phyloP scores from a whole-genome alignment of 2,329 filamentous ascomycete genomes.

The Aureobasidium sp. region DNA sequence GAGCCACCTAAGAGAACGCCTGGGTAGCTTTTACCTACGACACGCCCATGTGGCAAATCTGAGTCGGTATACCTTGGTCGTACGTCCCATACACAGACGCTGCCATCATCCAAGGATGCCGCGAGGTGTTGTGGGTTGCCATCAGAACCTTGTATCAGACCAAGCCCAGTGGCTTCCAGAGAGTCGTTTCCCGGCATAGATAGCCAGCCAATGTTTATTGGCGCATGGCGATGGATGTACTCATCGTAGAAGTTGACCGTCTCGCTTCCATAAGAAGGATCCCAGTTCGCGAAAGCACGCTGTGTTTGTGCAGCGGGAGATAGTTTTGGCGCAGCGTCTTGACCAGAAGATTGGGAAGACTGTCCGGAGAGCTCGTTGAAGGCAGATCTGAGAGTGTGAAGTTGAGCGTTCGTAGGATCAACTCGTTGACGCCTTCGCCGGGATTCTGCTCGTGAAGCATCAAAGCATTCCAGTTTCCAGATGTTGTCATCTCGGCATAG shows the following conservation, averaged over 20 bases:
- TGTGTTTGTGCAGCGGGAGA: slow-evolving; percentile 35
- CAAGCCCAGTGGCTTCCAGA: slow-evolving; percentile 67
- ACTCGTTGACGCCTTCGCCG: slow-evolving; percentile 48
- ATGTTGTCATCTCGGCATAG: slow-evolving; percentile 67
- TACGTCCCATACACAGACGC: slow-evolving; percentile 75
- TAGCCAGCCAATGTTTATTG: slow-evolving; percentile 70
- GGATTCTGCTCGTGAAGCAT: slow-evolving; percentile 59
- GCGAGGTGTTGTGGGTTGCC: slow-evolving; percentile 56
- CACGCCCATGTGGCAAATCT: slow-evolving; percentile 45
- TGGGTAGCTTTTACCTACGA: slow-evolving; percentile 58
- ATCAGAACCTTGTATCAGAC: slow-evolving; percentile 51
- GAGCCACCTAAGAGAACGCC: slow-evolving; percentile 58
- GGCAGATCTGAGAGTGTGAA: not conserved
- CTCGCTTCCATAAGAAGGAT: slow-evolving; percentile 67
- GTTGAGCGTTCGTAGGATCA: not conserved
- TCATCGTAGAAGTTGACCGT: slow-evolving; percentile 79
- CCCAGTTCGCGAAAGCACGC: slow-evolving; percentile 71
- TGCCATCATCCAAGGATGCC: slow-evolving; percentile 77
- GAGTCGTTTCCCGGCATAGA: slow-evolving; percentile 50
- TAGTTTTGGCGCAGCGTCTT: not conserved
- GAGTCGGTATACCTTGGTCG: slow-evolving; percentile 13
- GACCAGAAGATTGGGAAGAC: not conserved
- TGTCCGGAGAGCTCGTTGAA: slow-evolving; percentile 6
- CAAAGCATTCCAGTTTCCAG: slow-evolving; percentile 72
- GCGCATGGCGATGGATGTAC: slow-evolving; percentile 74